Percentiles rank a stretch among this genome's conserved stretches.
These are phyloP conservation scores for Bruguiera gymnorhiza DNA, from an alignment of 345 rosid species.

Conservation along the genomic window DNA sequence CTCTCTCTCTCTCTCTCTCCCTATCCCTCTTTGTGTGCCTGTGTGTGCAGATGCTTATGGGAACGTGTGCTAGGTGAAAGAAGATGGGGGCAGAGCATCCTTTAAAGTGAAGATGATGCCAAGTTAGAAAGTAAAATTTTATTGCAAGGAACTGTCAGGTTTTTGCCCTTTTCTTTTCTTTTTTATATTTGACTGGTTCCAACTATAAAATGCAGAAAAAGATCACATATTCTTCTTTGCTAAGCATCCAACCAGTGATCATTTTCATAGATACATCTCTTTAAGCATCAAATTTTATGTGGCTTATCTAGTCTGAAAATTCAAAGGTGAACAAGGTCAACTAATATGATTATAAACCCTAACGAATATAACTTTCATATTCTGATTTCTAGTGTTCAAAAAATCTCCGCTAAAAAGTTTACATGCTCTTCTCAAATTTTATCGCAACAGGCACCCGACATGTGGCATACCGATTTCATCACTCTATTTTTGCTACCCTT, in stretches of 20 bases:
- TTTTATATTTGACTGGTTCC: conserved; percentile 31
- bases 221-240: not conserved
- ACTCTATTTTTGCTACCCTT: too few species aligned
- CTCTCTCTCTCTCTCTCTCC: conserved; percentile 2
- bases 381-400: too few species aligned
- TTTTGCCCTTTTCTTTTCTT: not conserved
- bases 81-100: conserved; percentile 31
- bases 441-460: too few species aligned
- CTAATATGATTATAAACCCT: too few species aligned
- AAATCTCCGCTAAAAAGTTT: too few species aligned
- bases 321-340: too few species aligned
- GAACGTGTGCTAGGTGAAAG: conserved; percentile 28
- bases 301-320: not conserved
- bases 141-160: conserved; percentile 24
- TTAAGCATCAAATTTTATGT: conserved; percentile 1
- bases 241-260: conserved; percentile 15
- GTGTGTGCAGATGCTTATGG: conserved; percentile 21
- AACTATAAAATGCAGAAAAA: conserved; percentile 31
- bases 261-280: too few species aligned
- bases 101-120: conserved; percentile 42
- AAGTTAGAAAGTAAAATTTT: conserved; percentile 19
- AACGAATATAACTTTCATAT: too few species aligned
- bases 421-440: too few species aligned
- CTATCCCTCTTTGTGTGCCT: conserved; percentile 19
- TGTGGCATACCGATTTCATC: too few species aligned